Percentiles rank a stretch among this genome's conserved stretches.
Evolutionary conservation across 164 flowering plant species (phyloP).

Genomic region (Akebia trifoliata): DNA sequence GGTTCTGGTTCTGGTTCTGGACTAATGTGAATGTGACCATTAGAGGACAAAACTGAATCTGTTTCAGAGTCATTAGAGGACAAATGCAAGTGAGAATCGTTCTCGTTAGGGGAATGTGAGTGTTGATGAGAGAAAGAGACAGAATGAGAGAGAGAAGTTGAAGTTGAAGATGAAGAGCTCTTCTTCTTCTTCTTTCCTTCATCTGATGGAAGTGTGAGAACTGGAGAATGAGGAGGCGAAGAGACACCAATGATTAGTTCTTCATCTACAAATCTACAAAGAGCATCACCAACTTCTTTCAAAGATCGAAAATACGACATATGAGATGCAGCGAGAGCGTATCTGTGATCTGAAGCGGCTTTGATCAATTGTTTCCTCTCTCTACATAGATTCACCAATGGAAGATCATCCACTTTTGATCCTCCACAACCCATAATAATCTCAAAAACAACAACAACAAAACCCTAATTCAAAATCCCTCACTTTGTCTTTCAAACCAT

Average conservation of each 20-base stretch:
- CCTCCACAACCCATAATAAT: conserved; percentile 83
- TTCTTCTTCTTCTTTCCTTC: conserved; percentile 34
- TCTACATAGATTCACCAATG: conserved; percentile 68
- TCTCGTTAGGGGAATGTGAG: conserved; percentile 7
- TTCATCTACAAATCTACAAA: conserved; percentile 64
- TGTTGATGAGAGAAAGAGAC: conserved; percentile 13
- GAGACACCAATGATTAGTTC: conserved; percentile 44
- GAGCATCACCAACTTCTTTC: conserved; percentile 64
- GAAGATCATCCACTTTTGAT: conserved; percentile 67
- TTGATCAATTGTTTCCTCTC: conserved; percentile 62
- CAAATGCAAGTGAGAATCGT: conserved; percentile 47
- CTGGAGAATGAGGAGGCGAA: conserved; percentile 50
- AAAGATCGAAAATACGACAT: conserved; percentile 60
- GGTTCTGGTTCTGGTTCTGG: not conserved
- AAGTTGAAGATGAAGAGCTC: conserved; percentile 36
- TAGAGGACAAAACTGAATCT: conserved; percentile 10
- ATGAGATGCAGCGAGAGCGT: conserved; percentile 77
- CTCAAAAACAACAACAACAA: conserved; percentile 2
- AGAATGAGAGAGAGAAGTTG: conserved; percentile 40
- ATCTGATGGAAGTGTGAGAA: conserved; percentile 62
- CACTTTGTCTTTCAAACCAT: conserved; percentile 1
- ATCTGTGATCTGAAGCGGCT: conserved; percentile 66
- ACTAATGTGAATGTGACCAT: conserved; percentile 32
- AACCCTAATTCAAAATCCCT: conserved; percentile 12
- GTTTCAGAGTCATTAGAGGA: conserved; percentile 15